Conservation (phyloP, 805 yeast genomes). For the Metschnikowia cubensis region DNA sequence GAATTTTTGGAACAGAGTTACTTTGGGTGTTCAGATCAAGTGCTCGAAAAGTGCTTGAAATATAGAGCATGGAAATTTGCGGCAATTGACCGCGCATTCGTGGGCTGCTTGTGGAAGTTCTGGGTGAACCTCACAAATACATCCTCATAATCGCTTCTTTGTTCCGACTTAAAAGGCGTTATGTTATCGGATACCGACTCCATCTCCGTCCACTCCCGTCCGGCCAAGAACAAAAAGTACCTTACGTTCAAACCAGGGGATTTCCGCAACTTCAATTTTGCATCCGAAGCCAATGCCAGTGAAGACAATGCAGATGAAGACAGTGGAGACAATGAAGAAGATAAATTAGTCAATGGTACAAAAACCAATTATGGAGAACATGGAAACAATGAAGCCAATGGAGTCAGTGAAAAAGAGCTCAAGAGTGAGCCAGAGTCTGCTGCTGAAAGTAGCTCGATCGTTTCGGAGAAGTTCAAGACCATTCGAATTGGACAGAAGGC, state of each 20-base stretch:
- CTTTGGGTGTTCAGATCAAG: no score
- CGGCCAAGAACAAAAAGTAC: not conserved
- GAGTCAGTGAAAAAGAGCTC: not conserved
- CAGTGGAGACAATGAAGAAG: not conserved
- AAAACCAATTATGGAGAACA: not conserved
- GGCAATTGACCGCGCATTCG: constrained; percentile 3
- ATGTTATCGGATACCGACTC: not conserved
- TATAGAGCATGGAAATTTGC: not conserved
- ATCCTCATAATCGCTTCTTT: not conserved
- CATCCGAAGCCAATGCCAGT: no score
- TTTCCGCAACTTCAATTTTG: not conserved
- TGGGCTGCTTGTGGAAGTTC: not conserved
- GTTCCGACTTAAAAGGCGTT: not conserved
- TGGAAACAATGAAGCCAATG: not conserved
- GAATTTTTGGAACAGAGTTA: no score
- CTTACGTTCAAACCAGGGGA: not conserved
- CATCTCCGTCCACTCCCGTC: not conserved
- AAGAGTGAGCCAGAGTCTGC: not conserved
- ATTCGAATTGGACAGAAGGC: not conserved
- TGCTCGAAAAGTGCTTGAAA: no score
- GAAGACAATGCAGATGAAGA: not conserved
- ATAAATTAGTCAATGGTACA: not conserved
- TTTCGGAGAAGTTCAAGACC: constrained; percentile 1
- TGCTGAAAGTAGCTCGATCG: not conserved
- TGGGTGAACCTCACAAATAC: not conserved